These are phyloP conservation scores for Zoysia matrella DNA, from an alignment of 202 grass and related monocot species.

Conservation along the genomic window DNA sequence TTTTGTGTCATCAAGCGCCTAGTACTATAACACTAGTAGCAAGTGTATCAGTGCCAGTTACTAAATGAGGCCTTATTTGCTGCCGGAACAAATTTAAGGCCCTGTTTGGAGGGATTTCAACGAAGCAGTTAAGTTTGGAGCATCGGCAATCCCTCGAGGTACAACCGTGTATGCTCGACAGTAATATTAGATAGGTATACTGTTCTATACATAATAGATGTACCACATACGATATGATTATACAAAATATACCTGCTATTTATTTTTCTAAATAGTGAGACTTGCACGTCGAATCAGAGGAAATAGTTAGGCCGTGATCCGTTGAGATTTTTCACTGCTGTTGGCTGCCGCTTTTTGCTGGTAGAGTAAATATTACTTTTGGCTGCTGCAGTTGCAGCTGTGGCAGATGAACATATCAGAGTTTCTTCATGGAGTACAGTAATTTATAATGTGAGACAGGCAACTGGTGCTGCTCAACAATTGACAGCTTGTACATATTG, in stretches of 20 bases:
- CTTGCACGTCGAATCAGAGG: not conserved
- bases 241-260: not conserved
- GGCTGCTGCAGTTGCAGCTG: too few relatives aligned
- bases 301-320: too few relatives aligned
- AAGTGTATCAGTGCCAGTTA: not conserved
- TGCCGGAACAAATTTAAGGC: not conserved
- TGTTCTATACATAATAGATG: not conserved
- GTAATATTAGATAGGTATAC: not conserved
- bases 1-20: not conserved
- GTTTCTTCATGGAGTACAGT: not conserved
- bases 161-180: not conserved
- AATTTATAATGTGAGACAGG: not conserved
- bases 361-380: too few relatives aligned
- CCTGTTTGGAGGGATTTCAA: not conserved
- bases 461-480: slow-evolving; percentile 13
- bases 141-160: not conserved
- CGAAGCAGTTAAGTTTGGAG: not conserved
- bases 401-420: not conserved
- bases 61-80: not conserved
- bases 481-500: not conserved
- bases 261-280: not conserved
- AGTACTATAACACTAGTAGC: not conserved
- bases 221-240: not conserved
- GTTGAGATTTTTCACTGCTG: too few relatives aligned
- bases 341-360: too few relatives aligned